These are phyloP conservation scores for Eutypella sp. DNA, from an alignment of 2,329 filamentous ascomycete genomes.

Conservation along the genomic window DNA sequence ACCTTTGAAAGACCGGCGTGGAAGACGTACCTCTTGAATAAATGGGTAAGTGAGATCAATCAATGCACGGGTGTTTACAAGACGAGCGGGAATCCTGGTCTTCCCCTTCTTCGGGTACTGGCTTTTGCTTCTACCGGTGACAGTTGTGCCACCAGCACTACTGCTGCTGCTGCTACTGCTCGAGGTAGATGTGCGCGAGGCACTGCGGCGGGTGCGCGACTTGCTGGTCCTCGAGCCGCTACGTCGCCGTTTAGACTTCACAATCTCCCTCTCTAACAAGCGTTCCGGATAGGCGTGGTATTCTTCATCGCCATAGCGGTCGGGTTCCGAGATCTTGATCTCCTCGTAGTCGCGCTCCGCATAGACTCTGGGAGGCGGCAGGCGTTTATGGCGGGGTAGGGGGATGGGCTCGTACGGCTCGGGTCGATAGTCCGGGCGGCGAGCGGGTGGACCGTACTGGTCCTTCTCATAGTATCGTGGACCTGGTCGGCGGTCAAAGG, in stretches of 20 bases:
- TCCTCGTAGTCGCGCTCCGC: slow-evolving; percentile 59
- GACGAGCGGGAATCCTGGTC: slow-evolving; percentile 76
- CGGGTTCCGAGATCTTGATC: slow-evolving; percentile 62
- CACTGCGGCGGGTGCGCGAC: slow-evolving; percentile 28
- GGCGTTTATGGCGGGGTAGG: slow-evolving; percentile 57
- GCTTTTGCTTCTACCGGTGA: slow-evolving; percentile 49
- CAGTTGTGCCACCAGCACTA: slow-evolving; percentile 38
- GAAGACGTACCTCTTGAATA: slow-evolving; percentile 67
- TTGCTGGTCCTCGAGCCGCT: slow-evolving; percentile 39
- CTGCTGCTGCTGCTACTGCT: slow-evolving; percentile 38
- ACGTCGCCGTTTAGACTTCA: slow-evolving; percentile 42
- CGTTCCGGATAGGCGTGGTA: slow-evolving; percentile 58
- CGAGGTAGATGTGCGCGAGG: slow-evolving; percentile 38
- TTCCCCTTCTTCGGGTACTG: slow-evolving; percentile 80
- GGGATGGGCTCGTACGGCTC: slow-evolving; percentile 58
- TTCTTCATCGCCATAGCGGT: slow-evolving; percentile 67
- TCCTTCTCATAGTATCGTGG: slow-evolving; percentile 46
- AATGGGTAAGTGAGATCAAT: slow-evolving; percentile 83
- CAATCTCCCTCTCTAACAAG: slow-evolving; percentile 57
- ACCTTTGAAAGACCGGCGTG: not conserved
- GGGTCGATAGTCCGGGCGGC: slow-evolving; percentile 52
- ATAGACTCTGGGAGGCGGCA: slow-evolving; percentile 56
- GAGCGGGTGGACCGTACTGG: slow-evolving; percentile 46
- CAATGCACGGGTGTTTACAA: slow-evolving; percentile 76
- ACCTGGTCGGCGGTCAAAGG: slow-evolving; percentile 71